Percentiles rank a stretch among this genome's conserved stretches.
phyloP scores from a whole-genome alignment of 768 basidiomycete species.

The Mycena albidolilacea region DNA sequence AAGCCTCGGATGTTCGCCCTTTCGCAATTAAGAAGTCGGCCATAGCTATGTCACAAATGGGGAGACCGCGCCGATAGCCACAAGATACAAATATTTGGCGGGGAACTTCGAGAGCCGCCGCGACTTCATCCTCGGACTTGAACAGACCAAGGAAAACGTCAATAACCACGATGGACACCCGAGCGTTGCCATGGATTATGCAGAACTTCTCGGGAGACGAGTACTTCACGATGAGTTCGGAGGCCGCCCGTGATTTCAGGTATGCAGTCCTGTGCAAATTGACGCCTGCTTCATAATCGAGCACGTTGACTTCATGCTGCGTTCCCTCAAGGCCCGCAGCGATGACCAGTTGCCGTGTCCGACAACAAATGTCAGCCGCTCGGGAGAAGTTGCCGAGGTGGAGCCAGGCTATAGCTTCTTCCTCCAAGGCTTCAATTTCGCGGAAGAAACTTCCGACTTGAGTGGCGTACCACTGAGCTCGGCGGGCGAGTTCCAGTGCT shows the following conservation, averaged over 20 bases:
- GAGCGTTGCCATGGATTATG: not conserved
- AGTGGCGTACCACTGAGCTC: slow-evolving; percentile 2
- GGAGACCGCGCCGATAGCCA: slow-evolving; percentile 10
- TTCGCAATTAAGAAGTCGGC: slow-evolving; percentile 10
- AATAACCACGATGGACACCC: not conserved
- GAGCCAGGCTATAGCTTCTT: not conserved
- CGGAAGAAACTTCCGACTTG: not conserved
- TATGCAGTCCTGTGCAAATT: slow-evolving; percentile 9
- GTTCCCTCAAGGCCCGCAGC: slow-evolving; percentile 7
- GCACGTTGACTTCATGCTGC: not conserved
- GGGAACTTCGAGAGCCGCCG: slow-evolving; percentile 1
- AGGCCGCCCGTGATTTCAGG: not conserved
- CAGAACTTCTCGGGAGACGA: not conserved
- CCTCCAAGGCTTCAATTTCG: slow-evolving; percentile 9
- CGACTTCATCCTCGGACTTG: not conserved
- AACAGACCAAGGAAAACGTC: slow-evolving; percentile 6
- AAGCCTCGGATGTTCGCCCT: not conserved
- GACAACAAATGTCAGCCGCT: not conserved
- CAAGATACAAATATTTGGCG: slow-evolving; percentile 9
- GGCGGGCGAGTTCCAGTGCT: not conserved
- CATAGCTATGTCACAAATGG: slow-evolving; percentile 11
- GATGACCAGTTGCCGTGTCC: not conserved
- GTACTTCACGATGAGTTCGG: not conserved
- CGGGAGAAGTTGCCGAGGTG: slow-evolving; percentile 8
- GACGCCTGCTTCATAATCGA: slow-evolving; percentile 16